Evolutionary conservation across 441 rosid species (phyloP).

Genomic region (Adansonia madagascariensis): DNA sequence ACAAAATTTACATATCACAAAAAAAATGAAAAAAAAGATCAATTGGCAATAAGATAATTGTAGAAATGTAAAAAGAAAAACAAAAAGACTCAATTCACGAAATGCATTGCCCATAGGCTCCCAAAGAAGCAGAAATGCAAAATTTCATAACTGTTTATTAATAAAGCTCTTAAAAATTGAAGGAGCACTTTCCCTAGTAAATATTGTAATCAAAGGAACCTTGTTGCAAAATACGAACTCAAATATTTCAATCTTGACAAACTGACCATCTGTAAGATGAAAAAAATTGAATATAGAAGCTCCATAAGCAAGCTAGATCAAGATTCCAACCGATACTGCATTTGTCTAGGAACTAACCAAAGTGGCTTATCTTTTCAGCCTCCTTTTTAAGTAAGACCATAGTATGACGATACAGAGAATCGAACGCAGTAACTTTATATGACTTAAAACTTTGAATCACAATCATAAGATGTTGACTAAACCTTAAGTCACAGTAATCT

Average conservation of each 20-base stretch:
- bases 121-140: not conserved
- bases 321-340: conserved; percentile 20
- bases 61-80: not conserved
- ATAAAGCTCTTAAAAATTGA: conserved; percentile 77
- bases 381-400: conserved; percentile 75
- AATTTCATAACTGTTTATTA: conserved; percentile 68
- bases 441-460: not conserved
- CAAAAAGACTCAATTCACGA: not conserved
- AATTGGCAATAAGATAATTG: conserved; percentile 26
- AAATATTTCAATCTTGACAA: conserved; percentile 67
- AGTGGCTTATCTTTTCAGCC: conserved; percentile 71
- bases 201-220: conserved; percentile 77
- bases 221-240: conserved; percentile 80
- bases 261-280: conserved; percentile 71
- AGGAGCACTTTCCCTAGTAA: conserved; percentile 82
- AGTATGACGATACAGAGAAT: conserved; percentile 27
- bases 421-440: no score
- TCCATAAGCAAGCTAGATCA: conserved; percentile 11
- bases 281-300: conserved; percentile 24
- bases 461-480: not conserved
- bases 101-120: conserved; percentile 11
- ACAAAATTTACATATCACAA: no score
- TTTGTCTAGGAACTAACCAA: conserved; percentile 56
- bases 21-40: conserved; percentile 24
- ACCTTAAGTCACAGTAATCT: not conserved